phyloP scores from a whole-genome alignment of 257 asterid genomes.

The Oldenlandia corymbosa region DNA sequence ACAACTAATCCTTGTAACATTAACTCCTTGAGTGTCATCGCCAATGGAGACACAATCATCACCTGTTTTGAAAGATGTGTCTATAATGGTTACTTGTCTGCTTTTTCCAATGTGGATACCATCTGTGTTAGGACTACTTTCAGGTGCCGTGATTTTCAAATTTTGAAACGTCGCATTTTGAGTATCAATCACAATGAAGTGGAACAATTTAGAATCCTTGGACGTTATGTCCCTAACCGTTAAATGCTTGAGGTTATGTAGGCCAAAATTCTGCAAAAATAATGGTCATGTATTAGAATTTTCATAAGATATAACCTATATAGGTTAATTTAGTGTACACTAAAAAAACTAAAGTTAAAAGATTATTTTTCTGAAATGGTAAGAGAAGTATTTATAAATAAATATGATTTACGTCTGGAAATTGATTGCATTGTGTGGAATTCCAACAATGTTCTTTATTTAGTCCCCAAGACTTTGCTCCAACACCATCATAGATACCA shows the following conservation, averaged over 20 bases:
- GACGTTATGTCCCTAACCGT: no score
- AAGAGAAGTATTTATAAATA: no score
- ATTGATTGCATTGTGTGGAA: conserved; percentile 20
- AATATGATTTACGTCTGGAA: conserved; percentile 31
- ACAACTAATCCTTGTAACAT: conserved; percentile 12
- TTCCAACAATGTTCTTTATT: conserved; percentile 29
- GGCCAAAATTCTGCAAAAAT: conserved; percentile 24
- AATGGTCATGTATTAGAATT: no score
- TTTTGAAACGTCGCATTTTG: no score
- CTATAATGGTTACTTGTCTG: neutral
- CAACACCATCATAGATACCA: conserved; percentile 45
- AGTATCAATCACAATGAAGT: no score
- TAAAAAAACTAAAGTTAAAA: no score
- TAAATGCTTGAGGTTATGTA: neutral
- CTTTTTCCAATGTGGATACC: neutral
- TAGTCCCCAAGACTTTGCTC: conserved; percentile 37
- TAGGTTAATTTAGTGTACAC: no score
- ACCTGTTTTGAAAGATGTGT: neutral
- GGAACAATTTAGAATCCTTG: no score
- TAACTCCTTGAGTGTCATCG: conserved; percentile 13
- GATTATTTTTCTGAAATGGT: no score
- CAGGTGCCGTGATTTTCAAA: no score
- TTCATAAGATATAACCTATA: no score
- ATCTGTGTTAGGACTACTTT: neutral
- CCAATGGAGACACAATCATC: conserved; percentile 23